A percentile compares a stretch with the other conserved stretches of the same genome.
These are phyloP conservation scores for Mycena filopes DNA, from an alignment of 768 basidiomycete species.

Conservation along the genomic window DNA sequence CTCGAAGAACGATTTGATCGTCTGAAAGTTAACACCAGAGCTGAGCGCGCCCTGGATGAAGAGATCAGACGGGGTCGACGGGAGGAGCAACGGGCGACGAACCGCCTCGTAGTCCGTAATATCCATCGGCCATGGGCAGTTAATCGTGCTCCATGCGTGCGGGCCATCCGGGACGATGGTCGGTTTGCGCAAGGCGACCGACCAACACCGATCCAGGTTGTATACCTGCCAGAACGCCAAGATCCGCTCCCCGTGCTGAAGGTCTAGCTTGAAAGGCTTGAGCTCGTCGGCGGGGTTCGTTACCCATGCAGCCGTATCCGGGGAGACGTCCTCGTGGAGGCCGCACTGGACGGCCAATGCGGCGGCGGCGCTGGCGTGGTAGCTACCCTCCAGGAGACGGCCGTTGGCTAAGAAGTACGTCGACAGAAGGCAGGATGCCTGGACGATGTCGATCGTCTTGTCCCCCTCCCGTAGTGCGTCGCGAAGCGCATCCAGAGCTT, in stretches of 20 bases:
- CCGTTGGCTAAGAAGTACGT: conserved; percentile 83
- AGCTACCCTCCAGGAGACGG: conserved; percentile 80
- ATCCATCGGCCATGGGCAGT: conserved; percentile 81
- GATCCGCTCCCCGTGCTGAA: conserved; percentile 78
- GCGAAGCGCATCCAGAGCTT: conserved; percentile 69
- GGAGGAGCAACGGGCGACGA: conserved; percentile 17
- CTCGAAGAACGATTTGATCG: conserved; percentile 70
- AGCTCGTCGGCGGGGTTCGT: conserved; percentile 51
- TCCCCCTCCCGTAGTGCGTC: conserved; percentile 69
- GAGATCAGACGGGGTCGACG: conserved; percentile 17
- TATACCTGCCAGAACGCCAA: conserved; percentile 88
- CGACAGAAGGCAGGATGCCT: conserved; percentile 80
- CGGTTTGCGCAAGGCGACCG: conserved; percentile 76
- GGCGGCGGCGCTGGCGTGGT: conserved; percentile 80
- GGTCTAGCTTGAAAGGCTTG: conserved; percentile 65
- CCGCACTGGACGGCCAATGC: conserved; percentile 80
- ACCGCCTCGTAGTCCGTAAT: conserved; percentile 80
- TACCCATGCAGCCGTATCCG: conserved; percentile 48
- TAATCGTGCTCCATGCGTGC: conserved; percentile 66
- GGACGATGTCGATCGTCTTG: conserved; percentile 75
- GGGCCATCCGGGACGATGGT: conserved; percentile 72
- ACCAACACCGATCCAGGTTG: conserved; percentile 85
- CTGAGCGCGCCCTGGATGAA: conserved; percentile 66
- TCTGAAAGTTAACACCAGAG: conserved; percentile 62
- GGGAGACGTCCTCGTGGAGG: conserved; percentile 60